Percentiles rank a stretch among this genome's conserved stretches.
phyloP scores from a whole-genome alignment of 768 basidiomycete species.

The Podaxis sp. region DNA sequence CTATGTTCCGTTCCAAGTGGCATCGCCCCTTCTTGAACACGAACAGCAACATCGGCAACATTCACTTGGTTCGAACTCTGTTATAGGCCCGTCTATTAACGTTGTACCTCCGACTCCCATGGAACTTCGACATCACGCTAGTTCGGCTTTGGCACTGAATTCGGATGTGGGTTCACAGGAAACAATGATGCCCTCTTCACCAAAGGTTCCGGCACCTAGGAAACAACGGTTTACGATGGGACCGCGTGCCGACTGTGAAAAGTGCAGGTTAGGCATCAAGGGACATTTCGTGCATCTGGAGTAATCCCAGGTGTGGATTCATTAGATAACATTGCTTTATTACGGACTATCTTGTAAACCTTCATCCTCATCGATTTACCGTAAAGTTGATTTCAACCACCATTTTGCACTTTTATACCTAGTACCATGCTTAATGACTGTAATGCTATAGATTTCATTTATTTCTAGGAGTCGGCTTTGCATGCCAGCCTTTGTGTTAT shows the following conservation, averaged over 20 bases:
- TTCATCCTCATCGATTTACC: not conserved
- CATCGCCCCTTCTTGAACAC: constrained; percentile 17
- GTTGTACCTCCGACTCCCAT: constrained; percentile 8
- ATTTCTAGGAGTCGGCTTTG: not conserved
- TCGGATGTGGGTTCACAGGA: not conserved
- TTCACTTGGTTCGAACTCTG: not conserved
- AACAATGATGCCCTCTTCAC: not conserved
- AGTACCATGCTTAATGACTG: not conserved
- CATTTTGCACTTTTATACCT: constrained; percentile 1
- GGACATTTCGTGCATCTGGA: constrained; percentile 73
- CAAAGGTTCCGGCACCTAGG: constrained; percentile 16
- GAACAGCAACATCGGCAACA: constrained; percentile 11
- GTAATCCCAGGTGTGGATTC: constrained; percentile 18
- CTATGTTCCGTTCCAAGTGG: not conserved
- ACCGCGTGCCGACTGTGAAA: constrained; percentile 63
- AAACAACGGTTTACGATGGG: constrained; percentile 65
- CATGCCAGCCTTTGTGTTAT: not conserved
- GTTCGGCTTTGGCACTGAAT: not conserved
- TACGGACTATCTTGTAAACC: too few relatives aligned
- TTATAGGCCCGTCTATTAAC: constrained; percentile 10
- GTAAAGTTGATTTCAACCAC: not conserved
- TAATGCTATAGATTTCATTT: not conserved
- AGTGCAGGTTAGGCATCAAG: constrained; percentile 59
- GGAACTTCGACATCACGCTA: not conserved
- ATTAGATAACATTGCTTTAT: not conserved